Percentiles rank a stretch among this genome's conserved stretches.
Evolutionary conservation across 1,284 basidiomycete genomes (phyloP).

Genomic region (Gomphus bonarii): DNA sequence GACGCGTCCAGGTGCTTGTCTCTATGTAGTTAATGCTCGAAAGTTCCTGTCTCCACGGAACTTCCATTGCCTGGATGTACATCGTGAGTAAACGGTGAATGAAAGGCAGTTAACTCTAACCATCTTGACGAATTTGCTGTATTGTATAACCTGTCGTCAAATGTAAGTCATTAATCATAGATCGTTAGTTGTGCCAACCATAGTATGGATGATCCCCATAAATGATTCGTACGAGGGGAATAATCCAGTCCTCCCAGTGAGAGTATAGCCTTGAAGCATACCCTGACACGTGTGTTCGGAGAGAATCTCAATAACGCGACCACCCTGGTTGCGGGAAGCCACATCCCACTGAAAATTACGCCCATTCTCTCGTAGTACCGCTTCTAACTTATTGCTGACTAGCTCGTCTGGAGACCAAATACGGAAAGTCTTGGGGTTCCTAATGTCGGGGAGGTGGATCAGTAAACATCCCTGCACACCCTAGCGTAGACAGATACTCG

Average conservation of each 20-base stretch:
- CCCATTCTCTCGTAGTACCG: constrained; percentile 46
- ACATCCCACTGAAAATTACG: constrained; percentile 81
- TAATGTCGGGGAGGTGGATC: constrained; percentile 17
- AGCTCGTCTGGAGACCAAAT: constrained; percentile 91
- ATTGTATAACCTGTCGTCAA: constrained; percentile 48
- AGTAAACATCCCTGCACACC: not conserved
- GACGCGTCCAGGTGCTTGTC: constrained; percentile 79
- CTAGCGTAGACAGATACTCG: constrained; percentile 21
- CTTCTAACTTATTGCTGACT: constrained; percentile 84
- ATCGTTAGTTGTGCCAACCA: constrained; percentile 26
- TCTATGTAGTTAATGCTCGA: constrained; percentile 81
- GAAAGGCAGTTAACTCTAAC: constrained; percentile 19
- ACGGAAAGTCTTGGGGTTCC: constrained; percentile 69
- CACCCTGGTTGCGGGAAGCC: constrained; percentile 50
- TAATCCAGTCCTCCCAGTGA: constrained; percentile 71
- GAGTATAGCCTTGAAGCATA: constrained; percentile 79
- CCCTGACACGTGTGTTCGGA: constrained; percentile 85
- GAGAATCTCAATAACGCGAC: constrained; percentile 79
- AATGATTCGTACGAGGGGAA: constrained; percentile 89
- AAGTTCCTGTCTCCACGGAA: constrained; percentile 60
- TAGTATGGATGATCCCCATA: constrained; percentile 68
- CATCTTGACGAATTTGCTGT: constrained; percentile 81
- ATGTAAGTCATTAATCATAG: not conserved
- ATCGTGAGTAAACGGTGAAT: not conserved
- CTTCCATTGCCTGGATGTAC: constrained; percentile 44